Evolutionary conservation across 306 rosid genomes (phyloP), one percentile per base, ranked within the genome.

Genomic region (Malus asiatica): DNA sequence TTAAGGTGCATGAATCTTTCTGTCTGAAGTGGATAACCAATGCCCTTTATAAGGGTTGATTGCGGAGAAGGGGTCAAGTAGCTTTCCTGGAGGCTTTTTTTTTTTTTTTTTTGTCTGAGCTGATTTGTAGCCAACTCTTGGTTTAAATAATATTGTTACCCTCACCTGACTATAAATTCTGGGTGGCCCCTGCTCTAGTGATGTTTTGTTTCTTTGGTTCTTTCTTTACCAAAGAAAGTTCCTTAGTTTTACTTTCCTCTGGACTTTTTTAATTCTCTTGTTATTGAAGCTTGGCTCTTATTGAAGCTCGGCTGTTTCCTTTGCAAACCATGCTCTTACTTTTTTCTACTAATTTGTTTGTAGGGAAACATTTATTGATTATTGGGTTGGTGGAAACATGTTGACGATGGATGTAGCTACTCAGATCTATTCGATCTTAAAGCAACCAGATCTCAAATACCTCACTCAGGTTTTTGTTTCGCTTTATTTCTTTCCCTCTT

Each of bases 371-470:
- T 96, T 96, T 81, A 64, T 91, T 78, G 89, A 93, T 84, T 92
- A 89, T 83, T 96, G 99, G 99, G 77, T 96, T 83, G 87, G 82
- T 61, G 95, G 92, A 51, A 92, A 95, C 82, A 78, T 90, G 96
- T 74, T 93, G 91, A 93, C 94, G 1, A 83, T 84, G 91, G 98
- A 96, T 82, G 76, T 88, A 30, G 94, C 94, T 68, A 87, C 98
- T 70, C 99, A 96, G 79, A 88, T 96, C 66, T 96, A 51, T 85
- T 78, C 72, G 44, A 93, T 96, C 85, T 84, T 96, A 74, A 93
- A 96, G 87, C 96, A 92, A 81, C 94, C 94, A 6, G 93, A 93
- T 80, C 88, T 87, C 85, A 89, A 87, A 30, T 86, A 87, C 81
- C 93, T 96, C 62, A 87, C 91, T 61, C 97, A 96, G 97, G 99